These are phyloP conservation scores for Leccinellum luteum DNA, from an alignment of 768 basidiomycete species.

Conservation along the genomic window DNA sequence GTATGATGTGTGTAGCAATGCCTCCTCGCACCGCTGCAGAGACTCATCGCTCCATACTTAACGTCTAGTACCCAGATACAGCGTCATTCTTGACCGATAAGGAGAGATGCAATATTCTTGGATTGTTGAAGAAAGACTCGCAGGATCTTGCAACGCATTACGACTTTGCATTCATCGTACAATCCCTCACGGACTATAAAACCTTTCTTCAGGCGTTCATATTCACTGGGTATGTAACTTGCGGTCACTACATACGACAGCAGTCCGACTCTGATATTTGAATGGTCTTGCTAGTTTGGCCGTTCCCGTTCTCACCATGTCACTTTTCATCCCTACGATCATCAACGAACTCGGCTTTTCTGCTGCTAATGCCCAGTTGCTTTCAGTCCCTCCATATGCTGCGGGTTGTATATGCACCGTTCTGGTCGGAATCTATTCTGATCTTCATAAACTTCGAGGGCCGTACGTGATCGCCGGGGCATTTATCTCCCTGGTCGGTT, in stretches of 20 bases:
- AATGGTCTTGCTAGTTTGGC: conserved; percentile 32
- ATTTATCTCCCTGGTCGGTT: conserved; percentile 48
- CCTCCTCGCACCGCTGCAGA: conserved; percentile 1
- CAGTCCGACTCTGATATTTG: conserved; percentile 1
- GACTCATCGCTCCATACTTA: background rate
- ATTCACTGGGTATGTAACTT: conserved; percentile 38
- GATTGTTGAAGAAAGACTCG: conserved; percentile 40
- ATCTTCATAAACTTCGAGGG: conserved; percentile 42
- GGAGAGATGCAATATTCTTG: conserved; percentile 40
- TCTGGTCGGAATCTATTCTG: conserved; percentile 40
- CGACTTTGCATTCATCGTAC: conserved; percentile 44
- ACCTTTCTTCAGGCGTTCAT: conserved; percentile 34
- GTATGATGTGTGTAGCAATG: conserved; percentile 40
- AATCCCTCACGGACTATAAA: conserved; percentile 48
- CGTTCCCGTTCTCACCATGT: conserved; percentile 43
- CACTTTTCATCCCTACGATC: conserved; percentile 50
- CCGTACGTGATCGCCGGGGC: conserved; percentile 47
- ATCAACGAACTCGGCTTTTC: conserved; percentile 49
- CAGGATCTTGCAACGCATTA: conserved; percentile 46
- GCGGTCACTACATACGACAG: background rate
- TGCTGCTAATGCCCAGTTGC: conserved; percentile 46
- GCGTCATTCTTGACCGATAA: conserved; percentile 49
- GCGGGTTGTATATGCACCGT: conserved; percentile 46
- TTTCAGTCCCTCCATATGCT: conserved; percentile 51
- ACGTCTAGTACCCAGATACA: conserved; percentile 51